phyloP scores from a whole-genome alignment of 352 stramenopile genomes.

The Globisporangium polare region DNA sequence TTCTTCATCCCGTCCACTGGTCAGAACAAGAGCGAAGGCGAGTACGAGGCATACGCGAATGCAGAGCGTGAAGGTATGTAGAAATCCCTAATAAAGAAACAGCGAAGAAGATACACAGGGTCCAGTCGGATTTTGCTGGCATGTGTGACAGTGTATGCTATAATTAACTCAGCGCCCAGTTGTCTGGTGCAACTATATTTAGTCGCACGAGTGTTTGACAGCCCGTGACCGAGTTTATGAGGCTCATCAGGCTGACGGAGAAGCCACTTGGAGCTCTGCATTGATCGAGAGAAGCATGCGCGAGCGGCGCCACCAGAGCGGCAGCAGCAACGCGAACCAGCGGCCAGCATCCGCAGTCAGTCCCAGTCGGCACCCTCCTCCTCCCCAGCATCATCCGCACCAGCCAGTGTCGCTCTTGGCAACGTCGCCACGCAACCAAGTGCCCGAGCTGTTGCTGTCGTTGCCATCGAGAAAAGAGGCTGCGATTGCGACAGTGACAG shows the following conservation, averaged over 20 bases:
- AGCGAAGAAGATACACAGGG: neutral
- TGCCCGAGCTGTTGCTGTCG: neutral
- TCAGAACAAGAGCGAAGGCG: slow-evolving; percentile 17
- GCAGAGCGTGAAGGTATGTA: slow-evolving; percentile 2
- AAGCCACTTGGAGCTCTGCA: neutral
- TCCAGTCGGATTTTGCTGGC: neutral
- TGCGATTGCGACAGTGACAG: neutral
- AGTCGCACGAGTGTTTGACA: neutral
- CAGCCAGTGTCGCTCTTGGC: neutral
- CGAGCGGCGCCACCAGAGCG: slow-evolving; percentile 45
- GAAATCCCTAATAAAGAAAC: slow-evolving; percentile 4
- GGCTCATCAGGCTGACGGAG: too few species aligned
- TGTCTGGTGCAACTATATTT: neutral
- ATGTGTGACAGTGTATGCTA: neutral
- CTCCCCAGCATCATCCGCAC: neutral
- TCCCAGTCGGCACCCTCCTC: neutral
- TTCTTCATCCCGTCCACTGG: slow-evolving; percentile 43
- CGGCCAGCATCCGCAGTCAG: slow-evolving; percentile 3
- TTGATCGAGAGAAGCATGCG: slow-evolving; percentile 20
- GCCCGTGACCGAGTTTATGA: too few species aligned
- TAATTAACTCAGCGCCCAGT: neutral
- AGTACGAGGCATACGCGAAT: neutral
- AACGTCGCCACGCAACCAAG: neutral
- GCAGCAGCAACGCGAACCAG: slow-evolving; percentile 46
- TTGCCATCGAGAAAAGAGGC: neutral